Base-by-base conservation (phyloP, 192 early-diverging fungal species). In the Rhizophagus prolifer region DNA sequence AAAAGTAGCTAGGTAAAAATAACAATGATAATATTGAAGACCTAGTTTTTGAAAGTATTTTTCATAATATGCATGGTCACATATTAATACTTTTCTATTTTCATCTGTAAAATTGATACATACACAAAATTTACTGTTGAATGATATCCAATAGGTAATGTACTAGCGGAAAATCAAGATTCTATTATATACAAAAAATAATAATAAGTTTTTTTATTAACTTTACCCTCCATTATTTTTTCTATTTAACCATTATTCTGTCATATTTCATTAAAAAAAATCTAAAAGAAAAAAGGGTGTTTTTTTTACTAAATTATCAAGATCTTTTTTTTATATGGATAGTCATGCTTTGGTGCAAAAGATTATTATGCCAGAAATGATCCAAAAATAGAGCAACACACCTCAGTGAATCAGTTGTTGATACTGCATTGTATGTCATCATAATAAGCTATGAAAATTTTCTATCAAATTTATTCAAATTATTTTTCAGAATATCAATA, bases 321-420 rank as follows among this genome's bases (percentile, higher is more conserved):
- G 64, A 16, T 66, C 64, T 66, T 66, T 66, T 66, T 66, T 66
- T 66, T 66, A 66, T 66, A 66, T 21, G 64, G 26, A 64, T 66
- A 66, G 36, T 66, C 31, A 36, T 3, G 26, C 38, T 66, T 66
- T 34, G 14, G 28, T 16, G 2, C 14, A 66, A 66, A 66, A 31
- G 9, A 66, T 66, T 66, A 36, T 66, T 16, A 19, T 30, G 6
- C 26, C 9, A 7, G 19, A 30, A 34, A 66, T 66, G 12, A 36
- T 66, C 34, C 19, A 66, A 31, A 66, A 66, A 66, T 19, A 36
- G 38, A 36, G 64, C 64, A 66, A 38, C 14, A 10, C 34, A 34
- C 19, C 64, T 66, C 6, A 66, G 16, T 2, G 14, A 66, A 12
- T 71, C 16, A 25, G 70, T 25, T 47, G 47, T 47, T 10, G 4